phyloP scores from a whole-genome alignment of 2,329 filamentous ascomycete species.

The Ophiostoma sp. region DNA sequence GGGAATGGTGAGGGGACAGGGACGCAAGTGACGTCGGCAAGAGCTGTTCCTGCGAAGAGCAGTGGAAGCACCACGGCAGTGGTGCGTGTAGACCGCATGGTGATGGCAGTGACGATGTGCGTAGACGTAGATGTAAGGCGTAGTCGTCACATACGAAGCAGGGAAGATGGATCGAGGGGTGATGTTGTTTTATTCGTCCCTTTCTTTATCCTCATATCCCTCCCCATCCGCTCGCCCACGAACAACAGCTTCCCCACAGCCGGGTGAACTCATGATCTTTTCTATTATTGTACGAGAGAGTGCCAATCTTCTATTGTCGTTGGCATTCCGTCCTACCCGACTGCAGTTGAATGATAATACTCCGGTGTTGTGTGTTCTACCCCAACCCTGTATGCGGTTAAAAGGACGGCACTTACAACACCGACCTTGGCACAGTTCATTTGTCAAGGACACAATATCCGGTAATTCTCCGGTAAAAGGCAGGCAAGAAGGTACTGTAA shows the following conservation, averaged over 20 bases:
- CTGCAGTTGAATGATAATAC: not conserved
- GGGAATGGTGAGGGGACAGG: not conserved
- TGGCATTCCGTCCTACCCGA: not conserved
- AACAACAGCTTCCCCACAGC: not conserved
- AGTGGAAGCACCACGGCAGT: not conserved
- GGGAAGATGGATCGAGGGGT: no score
- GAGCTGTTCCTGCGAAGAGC: not conserved
- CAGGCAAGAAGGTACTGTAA: not conserved
- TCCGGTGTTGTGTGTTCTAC: not conserved
- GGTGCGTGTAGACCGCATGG: not conserved
- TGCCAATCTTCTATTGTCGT: not conserved
- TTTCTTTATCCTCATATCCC: not conserved
- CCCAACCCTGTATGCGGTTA: slow-evolving; percentile 3
- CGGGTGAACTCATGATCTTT: not conserved
- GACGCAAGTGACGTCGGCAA: not conserved
- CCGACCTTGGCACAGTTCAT: not conserved
- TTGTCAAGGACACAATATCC: not conserved
- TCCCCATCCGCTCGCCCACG: not conserved
- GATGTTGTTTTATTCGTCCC: not conserved
- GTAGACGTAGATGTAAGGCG: not conserved
- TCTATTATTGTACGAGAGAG: not conserved
- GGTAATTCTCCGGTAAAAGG: not conserved
- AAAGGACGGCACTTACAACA: not conserved
- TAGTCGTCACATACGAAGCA: not conserved
- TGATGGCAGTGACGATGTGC: not conserved